Percentiles rank a stretch among this genome's conserved stretches.
These are phyloP conservation scores for Penicillium maclennaniae DNA, from an alignment of 495 filamentous ascomycete genomes.

Conservation along the genomic window DNA sequence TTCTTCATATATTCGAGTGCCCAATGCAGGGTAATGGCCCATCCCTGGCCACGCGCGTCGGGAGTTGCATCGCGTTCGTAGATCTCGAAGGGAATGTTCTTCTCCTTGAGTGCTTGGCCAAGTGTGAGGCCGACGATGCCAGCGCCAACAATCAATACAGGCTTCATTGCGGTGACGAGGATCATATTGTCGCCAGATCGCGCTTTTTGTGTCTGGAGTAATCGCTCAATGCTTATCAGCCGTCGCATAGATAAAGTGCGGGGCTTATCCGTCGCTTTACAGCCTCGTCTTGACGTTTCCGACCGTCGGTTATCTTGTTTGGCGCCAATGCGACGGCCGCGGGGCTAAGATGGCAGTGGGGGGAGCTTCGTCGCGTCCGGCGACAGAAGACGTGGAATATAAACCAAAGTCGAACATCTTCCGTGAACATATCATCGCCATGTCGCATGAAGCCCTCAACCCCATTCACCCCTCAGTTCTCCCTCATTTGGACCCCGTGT, in stretches of 20 bases:
- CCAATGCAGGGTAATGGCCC: constrained; percentile 60
- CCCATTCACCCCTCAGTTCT: constrained; percentile 29
- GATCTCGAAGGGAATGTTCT: constrained; percentile 43
- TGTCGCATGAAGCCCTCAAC: constrained; percentile 31
- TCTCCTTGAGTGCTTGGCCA: constrained; percentile 49
- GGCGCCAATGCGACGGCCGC: constrained; percentile 15
- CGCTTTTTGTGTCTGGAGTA: constrained; percentile 9
- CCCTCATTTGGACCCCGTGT: constrained; percentile 25
- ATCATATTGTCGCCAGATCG: not conserved
- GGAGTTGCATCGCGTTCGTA: constrained; percentile 51
- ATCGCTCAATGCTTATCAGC: constrained; percentile 7
- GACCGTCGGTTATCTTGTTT: constrained; percentile 12
- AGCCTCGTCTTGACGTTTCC: not conserved
- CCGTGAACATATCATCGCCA: not conserved
- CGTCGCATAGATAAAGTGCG: constrained; percentile 33
- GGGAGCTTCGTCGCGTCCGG: no score
- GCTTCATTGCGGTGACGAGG: constrained; percentile 13
- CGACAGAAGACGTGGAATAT: not conserved
- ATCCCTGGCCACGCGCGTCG: constrained; percentile 45
- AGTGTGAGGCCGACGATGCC: constrained; percentile 55
- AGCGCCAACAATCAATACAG: constrained; percentile 53
- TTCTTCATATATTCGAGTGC: constrained; percentile 45
- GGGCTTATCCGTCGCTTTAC: constrained; percentile 4
- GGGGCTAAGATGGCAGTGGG: not conserved
- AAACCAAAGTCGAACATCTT: not conserved